Percentiles rank a stretch among this genome's conserved stretches.
Evolutionary conservation across 2,329 filamentous ascomycete genomes (phyloP).

Genomic region (Colletotrichum sp.): DNA sequence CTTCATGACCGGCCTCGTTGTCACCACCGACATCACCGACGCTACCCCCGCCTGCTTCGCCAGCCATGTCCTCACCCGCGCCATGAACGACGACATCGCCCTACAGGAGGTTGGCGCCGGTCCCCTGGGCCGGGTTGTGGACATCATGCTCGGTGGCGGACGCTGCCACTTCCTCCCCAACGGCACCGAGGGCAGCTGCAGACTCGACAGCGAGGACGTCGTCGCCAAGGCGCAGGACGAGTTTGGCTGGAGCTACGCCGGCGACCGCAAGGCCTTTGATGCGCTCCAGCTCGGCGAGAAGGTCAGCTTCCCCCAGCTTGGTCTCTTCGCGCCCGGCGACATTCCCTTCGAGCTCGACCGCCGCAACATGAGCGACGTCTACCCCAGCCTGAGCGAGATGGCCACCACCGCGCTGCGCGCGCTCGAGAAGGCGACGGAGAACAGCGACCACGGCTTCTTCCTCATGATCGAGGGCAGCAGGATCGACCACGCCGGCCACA

Average conservation of each 20-base stretch:
- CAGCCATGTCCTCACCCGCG: slow-evolving; percentile 79
- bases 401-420: slow-evolving; percentile 79
- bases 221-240: slow-evolving; percentile 74
- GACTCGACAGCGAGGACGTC: slow-evolving; percentile 78
- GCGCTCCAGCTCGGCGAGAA: slow-evolving; percentile 68
- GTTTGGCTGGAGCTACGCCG: slow-evolving; percentile 79
- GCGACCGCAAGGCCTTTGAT: slow-evolving; percentile 77
- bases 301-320: slow-evolving; percentile 80
- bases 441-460: slow-evolving; percentile 94
- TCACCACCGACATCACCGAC: slow-evolving; percentile 94
- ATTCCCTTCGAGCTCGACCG: slow-evolving; percentile 96
- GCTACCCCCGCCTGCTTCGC: slow-evolving; percentile 96
- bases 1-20: slow-evolving; percentile 91
- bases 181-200: slow-evolving; percentile 78
- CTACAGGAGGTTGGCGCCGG: slow-evolving; percentile 90
- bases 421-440: slow-evolving; percentile 78
- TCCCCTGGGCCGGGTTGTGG: slow-evolving; percentile 83
- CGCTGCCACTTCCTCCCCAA: slow-evolving; percentile 93
- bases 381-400: slow-evolving; percentile 93
- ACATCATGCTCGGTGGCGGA: slow-evolving; percentile 91
- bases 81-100: slow-evolving; percentile 89
- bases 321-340: slow-evolving; percentile 81
- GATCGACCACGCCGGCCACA: slow-evolving; percentile 93
- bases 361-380: slow-evolving; percentile 75
- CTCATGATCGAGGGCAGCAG: slow-evolving; percentile 97